These are phyloP conservation scores for Clathrus columnatus DNA, from an alignment of 768 basidiomycete species.

Conservation along the genomic window DNA sequence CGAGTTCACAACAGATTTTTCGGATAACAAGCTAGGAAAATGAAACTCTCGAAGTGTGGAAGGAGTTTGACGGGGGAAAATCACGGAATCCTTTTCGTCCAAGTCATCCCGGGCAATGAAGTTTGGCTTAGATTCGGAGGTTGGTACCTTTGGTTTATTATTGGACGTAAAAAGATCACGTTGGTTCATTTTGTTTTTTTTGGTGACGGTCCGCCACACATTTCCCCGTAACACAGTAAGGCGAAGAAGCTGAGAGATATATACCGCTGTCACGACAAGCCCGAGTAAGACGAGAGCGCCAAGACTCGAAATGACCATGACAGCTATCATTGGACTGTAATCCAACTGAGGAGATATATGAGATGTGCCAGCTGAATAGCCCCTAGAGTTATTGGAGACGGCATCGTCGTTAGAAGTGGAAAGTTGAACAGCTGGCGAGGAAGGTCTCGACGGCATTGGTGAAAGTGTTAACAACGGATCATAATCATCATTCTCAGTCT, in stretches of 20 bases:
- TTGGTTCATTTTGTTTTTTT: background rate
- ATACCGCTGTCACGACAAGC: background rate
- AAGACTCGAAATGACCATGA: slow-evolving; percentile 2
- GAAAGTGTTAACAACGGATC: background rate
- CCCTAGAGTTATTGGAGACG: background rate
- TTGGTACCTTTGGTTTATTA: background rate
- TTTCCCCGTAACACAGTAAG: background rate
- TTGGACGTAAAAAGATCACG: background rate
- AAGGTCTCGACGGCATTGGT: background rate
- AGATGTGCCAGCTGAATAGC: background rate
- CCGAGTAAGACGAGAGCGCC: slow-evolving; percentile 6
- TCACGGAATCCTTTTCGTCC: background rate
- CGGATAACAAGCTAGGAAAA: background rate
- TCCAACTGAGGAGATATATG: background rate
- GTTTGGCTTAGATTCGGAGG: background rate
- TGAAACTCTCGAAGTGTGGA: background rate
- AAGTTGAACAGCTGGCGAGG: background rate
- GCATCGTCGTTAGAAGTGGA: background rate
- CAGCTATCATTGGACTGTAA: slow-evolving; percentile 6
- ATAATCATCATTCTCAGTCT: background rate
- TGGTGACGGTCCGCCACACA: background rate
- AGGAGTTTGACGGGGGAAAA: background rate
- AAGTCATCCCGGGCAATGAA: background rate
- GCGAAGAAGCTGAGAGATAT: background rate
- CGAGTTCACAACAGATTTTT: background rate